Base-by-base conservation (phyloP, 352 stramenopile genomes). In the Peronospora destructor region DNA sequence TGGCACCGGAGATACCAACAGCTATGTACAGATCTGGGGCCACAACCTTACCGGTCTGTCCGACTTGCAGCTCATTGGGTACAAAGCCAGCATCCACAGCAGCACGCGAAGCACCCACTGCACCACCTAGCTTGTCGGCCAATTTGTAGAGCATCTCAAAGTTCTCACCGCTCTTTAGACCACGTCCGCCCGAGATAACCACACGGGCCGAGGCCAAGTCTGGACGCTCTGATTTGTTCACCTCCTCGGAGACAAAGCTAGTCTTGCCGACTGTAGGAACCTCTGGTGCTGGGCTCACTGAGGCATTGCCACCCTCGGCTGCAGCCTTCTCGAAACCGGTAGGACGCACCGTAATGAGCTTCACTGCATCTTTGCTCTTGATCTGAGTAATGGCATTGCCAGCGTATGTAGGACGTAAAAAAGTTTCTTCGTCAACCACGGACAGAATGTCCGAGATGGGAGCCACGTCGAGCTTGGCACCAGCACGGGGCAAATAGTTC, bases 21-120 rank as follows among this genome's bases (percentile, higher is more conserved):
- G 93, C 95, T 56, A 98, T 92, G 59, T 99, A 98, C 35, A 99
- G 76, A 59, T 98, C 89, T 13, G 96, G 96, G 16, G 96, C 95
- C 3, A 99, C 95, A 26, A 99, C 92, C 77, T 99, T 99, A 41
- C 97, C 97, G 5, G 97, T 99, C 75, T 99, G 97, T 42, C 97
- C 97, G 33, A 99, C 94, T 83, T 99, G 96, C 58, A 98, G 79
- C 70, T 99, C 97, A 74, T 99, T 99, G 6, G 95, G 92, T 38
- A 98, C 95, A 59, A 96, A 98, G 32, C 96, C 96, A 6, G 96
- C 96, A 72, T 99, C 97, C 16, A 99, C 97, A 6, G 96, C 97
- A 2, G 96, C 96, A 47, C 97, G 86, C 17, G 90, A 98, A 13
- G 96, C 97, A 40, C 97, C 97, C 11, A 99, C 96, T 9, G 96